Evolutionary conservation across 768 basidiomycete genomes (phyloP).

Genomic region (Lentinus tigrinus): DNA sequence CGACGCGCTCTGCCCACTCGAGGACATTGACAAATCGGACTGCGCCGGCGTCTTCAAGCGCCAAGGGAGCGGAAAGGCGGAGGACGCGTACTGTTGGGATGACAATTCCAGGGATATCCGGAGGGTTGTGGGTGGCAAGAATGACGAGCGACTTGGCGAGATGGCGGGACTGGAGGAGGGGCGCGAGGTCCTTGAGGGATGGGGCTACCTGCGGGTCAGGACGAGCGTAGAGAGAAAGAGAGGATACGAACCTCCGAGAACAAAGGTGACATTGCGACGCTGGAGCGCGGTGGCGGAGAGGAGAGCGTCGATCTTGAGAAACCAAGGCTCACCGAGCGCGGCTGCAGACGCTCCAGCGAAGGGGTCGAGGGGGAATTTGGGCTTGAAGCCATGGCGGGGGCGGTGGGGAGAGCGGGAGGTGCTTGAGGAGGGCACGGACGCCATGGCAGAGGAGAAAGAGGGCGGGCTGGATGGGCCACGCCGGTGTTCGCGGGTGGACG

Average conservation of each 20-base stretch:
- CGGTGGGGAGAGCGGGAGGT: not conserved
- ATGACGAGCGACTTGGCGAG: conserved; percentile 38
- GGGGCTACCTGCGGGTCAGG: conserved; percentile 28
- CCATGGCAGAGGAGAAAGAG: not conserved
- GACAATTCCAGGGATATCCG: conserved; percentile 26
- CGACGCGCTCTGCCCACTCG: conserved; percentile 41
- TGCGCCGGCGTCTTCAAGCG: conserved; percentile 32
- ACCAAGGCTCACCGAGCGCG: conserved; percentile 29
- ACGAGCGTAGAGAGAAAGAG: not conserved
- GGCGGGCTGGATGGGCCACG: not conserved
- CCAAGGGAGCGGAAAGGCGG: conserved; percentile 33
- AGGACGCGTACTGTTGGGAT: conserved; percentile 35
- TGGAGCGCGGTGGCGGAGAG: conserved; percentile 20
- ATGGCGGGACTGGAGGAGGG: conserved; percentile 33
- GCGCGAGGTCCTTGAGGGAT: conserved; percentile 29
- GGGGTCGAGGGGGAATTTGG: conserved; percentile 35
- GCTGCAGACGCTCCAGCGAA: conserved; percentile 26
- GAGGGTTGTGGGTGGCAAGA: conserved; percentile 35
- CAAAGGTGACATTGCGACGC: conserved; percentile 34
- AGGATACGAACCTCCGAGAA: conserved; percentile 36
- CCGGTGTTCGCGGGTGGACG: not conserved
- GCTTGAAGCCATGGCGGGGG: conserved; percentile 27
- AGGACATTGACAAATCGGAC: conserved; percentile 35
- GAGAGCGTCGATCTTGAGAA: conserved; percentile 24
- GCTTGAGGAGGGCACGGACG: conserved; percentile 6